Conservation (phyloP, 345 rosid species). For the Passiflora organensis region DNA sequence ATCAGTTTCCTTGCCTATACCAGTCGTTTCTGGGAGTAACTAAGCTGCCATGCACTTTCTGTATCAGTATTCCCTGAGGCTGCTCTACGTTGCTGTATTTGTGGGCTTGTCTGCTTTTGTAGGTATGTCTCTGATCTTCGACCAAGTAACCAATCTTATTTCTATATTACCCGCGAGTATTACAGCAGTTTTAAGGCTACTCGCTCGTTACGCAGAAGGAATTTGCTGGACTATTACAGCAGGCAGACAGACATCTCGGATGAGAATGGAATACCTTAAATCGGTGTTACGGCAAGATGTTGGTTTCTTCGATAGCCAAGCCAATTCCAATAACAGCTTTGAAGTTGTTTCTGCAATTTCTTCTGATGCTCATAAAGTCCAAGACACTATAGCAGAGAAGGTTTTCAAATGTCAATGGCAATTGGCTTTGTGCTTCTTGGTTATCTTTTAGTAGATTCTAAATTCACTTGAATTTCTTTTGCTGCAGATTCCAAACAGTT, state of each 20-base stretch:
- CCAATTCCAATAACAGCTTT: slow-evolving; percentile 12
- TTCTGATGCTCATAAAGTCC: slow-evolving; percentile 16
- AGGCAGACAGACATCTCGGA: slow-evolving; percentile 17
- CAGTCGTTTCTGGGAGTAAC: too few relatives aligned
- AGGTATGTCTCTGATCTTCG: slow-evolving; percentile 6
- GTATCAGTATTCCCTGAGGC: slow-evolving; percentile 21
- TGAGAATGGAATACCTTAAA: slow-evolving; percentile 18
- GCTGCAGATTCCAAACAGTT: slow-evolving; percentile 38
- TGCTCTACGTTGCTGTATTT: slow-evolving; percentile 26
- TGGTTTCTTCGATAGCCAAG: slow-evolving; percentile 26
- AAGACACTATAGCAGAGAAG: slow-evolving; percentile 32
- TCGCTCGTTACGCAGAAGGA: slow-evolving; percentile 20
- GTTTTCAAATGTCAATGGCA: background rate
- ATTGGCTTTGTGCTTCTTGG: background rate
- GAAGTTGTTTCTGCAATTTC: slow-evolving; percentile 27
- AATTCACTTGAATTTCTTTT: background rate
- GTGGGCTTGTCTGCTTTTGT: slow-evolving; percentile 32
- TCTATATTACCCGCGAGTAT: too few relatives aligned
- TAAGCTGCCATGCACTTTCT: background rate
- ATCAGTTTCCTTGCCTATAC: too few relatives aligned
- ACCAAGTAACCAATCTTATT: background rate
- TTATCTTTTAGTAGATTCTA: background rate
- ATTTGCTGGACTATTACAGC: slow-evolving; percentile 28
- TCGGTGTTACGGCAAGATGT: slow-evolving; percentile 28
- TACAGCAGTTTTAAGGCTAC: background rate